Base-by-base conservation (phyloP, 2,329 filamentous ascomycete species). In the Apiospora pterosperma region DNA sequence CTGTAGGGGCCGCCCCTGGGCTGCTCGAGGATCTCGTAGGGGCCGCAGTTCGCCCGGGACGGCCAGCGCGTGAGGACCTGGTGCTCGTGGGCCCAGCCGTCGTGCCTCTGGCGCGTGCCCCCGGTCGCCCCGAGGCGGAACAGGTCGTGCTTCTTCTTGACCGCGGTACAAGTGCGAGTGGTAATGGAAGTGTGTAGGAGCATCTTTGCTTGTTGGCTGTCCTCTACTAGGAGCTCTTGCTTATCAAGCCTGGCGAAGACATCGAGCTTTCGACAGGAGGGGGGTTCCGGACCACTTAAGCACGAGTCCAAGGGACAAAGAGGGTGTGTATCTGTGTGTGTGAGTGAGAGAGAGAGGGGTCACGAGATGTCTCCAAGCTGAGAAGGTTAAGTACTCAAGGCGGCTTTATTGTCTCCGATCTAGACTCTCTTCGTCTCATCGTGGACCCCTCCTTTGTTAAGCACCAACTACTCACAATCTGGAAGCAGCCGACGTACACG, bases 1-100 rank as follows among this genome's bases (percentile, higher is more conserved):
- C n/a, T 38, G 38, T 64, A 64, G 1, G 36, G 34, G 28, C 21
- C 62, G 16, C 23, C 10, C 34, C 14, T 6, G 6, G 12, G 10
- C 62, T 63, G 62, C 48, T 63, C 62, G 36, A 63, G 62, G 36
- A 63, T 42, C 3, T 42, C 48, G 19, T 63, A 63, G 1, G 62
- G 62, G 6, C 3, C 44, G 14, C 62, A 63, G 3, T 25, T 4
- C n/a, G 44, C 19, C n/a, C 25, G 19, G n/a, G 44, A 16, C n/a
- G 48, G 62, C 62, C 62, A 63, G 14, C 62, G 62, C 2, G 44
- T 42, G 16, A 63, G 62, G 36, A 42, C 21, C 5, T 19, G 34
- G 7, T 58, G 52, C 52, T 34, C 52, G 5, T n/a, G 28, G 4
- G 12, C 6, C 52, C n/a, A 36, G 7, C 28, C 19, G 52, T n/a